Evolutionary conservation across 495 filamentous ascomycete genomes (phyloP).

Genomic region (Talaromyces proteolyticus): DNA sequence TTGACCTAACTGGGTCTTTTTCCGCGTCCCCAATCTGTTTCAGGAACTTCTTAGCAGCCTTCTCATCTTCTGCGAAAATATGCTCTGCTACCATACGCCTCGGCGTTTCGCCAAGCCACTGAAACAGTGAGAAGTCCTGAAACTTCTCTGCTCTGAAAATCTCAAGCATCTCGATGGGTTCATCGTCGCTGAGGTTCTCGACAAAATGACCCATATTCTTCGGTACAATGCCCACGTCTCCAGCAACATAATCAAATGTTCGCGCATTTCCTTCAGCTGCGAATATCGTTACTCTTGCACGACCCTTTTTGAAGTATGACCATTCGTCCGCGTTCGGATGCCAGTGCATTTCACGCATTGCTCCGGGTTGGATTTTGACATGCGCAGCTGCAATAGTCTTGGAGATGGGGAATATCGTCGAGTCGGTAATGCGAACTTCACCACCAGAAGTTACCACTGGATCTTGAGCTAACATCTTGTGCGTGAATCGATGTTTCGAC

Average conservation of each 20-base stretch:
- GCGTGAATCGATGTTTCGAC: constrained; percentile 54
- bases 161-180: constrained; percentile 50
- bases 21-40: constrained; percentile 46
- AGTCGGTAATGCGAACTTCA: constrained; percentile 56
- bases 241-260: constrained; percentile 38
- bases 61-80: constrained; percentile 48
- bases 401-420: constrained; percentile 58
- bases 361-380: constrained; percentile 49
- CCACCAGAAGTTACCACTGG: constrained; percentile 50
- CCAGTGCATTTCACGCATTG: constrained; percentile 57
- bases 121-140: constrained; percentile 58
- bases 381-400: constrained; percentile 60
- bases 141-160: constrained; percentile 53
- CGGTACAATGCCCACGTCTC: constrained; percentile 57
- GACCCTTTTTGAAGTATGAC: constrained; percentile 46
- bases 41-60: constrained; percentile 49
- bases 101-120: constrained; percentile 66
- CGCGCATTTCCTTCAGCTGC: constrained; percentile 32
- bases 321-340: constrained; percentile 53
- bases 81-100: constrained; percentile 54
- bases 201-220: constrained; percentile 58
- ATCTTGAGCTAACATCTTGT: constrained; percentile 54
- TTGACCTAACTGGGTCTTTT: constrained; percentile 24
- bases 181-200: constrained; percentile 55
- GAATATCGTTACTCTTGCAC: constrained; percentile 48